These are phyloP conservation scores for Lecanicillium sp. DNA, from an alignment of 2,329 filamentous ascomycete genomes.

Conservation along the genomic window DNA sequence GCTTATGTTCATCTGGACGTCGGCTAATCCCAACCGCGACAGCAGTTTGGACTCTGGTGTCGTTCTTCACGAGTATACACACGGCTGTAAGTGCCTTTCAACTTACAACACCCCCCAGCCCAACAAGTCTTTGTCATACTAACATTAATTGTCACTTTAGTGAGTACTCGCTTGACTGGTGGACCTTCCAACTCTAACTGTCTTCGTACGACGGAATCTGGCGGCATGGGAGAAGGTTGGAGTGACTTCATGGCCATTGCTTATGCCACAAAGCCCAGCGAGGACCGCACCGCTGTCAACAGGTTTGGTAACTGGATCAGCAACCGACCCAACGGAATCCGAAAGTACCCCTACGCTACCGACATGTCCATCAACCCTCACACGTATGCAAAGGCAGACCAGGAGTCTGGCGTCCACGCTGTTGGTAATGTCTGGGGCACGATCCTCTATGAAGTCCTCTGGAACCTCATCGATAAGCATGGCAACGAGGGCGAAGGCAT, in stretches of 20 bases:
- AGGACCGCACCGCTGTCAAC: conserved; percentile 38
- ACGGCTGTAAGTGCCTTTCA: conserved; percentile 37
- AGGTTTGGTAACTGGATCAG: conserved; percentile 41
- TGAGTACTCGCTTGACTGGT: conserved; percentile 51
- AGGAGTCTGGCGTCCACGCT: conserved; percentile 29
- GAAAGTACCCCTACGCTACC: conserved; percentile 43
- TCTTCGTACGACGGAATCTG: conserved; percentile 35
- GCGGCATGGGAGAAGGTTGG: conserved; percentile 53
- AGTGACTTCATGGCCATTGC: conserved; percentile 46
- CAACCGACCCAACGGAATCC: conserved; percentile 35
- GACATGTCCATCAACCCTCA: conserved; percentile 38
- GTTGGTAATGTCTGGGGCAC: conserved; percentile 45
- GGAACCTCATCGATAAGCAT: conserved; percentile 49
- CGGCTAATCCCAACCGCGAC: conserved; percentile 39
- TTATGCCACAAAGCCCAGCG: conserved; percentile 34
- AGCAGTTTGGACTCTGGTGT: conserved; percentile 51
- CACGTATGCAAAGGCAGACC: conserved; percentile 37
- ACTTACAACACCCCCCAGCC: neutral
- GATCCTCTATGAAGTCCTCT: conserved; percentile 47
- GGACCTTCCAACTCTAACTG: conserved; percentile 45
- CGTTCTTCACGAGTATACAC: conserved; percentile 51
- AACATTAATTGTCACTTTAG: conserved; percentile 10
- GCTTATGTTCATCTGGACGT: conserved; percentile 51
- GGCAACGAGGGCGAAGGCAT: conserved; percentile 36
- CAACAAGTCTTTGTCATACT: neutral